Evolutionary conservation across 2,329 filamentous ascomycete genomes (phyloP).

Genomic region (Lecanicillium sp.): DNA sequence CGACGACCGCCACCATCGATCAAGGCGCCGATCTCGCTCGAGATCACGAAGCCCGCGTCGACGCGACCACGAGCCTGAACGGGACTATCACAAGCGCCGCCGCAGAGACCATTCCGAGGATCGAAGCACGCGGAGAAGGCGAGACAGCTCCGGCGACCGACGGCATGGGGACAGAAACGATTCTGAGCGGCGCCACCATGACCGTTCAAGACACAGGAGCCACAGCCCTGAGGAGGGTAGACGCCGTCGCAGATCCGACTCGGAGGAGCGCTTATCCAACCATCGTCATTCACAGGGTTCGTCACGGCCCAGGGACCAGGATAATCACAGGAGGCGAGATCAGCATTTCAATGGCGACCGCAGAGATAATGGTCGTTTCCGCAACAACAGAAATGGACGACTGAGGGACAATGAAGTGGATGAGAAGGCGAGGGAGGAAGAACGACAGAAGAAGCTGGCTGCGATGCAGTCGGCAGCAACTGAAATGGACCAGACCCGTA

Average conservation of each 20-base stretch:
- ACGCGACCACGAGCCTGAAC: constrained; percentile 20
- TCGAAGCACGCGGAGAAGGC: constrained; percentile 12
- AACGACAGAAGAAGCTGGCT: constrained; percentile 59
- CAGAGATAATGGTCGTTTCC: neutral
- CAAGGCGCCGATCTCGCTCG: constrained; percentile 36
- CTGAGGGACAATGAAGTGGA: constrained; percentile 15
- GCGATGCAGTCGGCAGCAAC: constrained; percentile 67
- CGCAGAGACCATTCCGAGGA: constrained; percentile 19
- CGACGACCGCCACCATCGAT: constrained; percentile 29
- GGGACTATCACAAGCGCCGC: constrained; percentile 15
- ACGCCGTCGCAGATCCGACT: neutral
- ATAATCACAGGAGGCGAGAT: constrained; percentile 6
- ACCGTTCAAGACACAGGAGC: constrained; percentile 10
- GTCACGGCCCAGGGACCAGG: too few relatives aligned
- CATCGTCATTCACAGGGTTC: too few relatives aligned
- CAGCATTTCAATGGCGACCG: neutral
- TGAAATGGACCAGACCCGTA: constrained; percentile 63
- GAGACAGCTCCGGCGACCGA: constrained; percentile 13
- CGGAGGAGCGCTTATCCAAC: too few relatives aligned
- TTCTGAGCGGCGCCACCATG: constrained; percentile 9
- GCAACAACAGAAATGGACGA: constrained; percentile 8
- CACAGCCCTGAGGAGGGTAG: constrained; percentile 8
- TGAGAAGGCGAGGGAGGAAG: constrained; percentile 36
- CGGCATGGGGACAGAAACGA: constrained; percentile 11
- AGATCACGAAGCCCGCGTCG: constrained; percentile 34